Evolutionary conservation across 1,284 basidiomycete species (phyloP).

Genomic region (Ganoderma lingzhi): DNA sequence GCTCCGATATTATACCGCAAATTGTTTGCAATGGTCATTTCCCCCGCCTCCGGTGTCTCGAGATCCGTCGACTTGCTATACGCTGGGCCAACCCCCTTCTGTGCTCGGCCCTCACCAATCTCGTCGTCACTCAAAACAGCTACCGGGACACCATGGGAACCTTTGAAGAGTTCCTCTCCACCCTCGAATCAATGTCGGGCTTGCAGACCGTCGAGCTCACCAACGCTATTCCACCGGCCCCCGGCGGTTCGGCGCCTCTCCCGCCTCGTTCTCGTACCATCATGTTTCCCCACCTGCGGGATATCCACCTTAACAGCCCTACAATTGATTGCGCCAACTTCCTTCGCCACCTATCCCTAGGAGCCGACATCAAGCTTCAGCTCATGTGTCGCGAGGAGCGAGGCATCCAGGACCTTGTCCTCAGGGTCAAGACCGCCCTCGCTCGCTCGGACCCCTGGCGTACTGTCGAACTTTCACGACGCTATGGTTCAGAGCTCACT

Average conservation of each 20-base stretch:
- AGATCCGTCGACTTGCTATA: slow-evolving; percentile 16
- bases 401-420: not conserved
- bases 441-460: not conserved
- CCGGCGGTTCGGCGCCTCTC: not conserved
- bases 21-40: slow-evolving; percentile 6
- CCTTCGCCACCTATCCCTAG: slow-evolving; percentile 11
- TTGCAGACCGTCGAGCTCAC: not conserved
- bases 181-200: slow-evolving; percentile 4
- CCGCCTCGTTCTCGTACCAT: not conserved
- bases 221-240: not conserved
- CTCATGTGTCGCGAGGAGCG: not conserved
- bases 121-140: slow-evolving; percentile 14
- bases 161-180: slow-evolving; percentile 9
- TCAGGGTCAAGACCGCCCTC: not conserved
- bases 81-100: slow-evolving; percentile 18
- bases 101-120: slow-evolving; percentile 17
- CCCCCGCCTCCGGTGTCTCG: slow-evolving; percentile 17
- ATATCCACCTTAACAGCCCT: slow-evolving; percentile 5
- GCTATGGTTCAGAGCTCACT: not conserved
- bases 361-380: too few species aligned
- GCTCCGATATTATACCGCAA: not conserved
- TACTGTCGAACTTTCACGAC: not conserved
- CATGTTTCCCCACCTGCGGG: slow-evolving; percentile 3
- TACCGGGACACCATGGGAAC: not conserved
- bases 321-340: slow-evolving; percentile 25